Evolutionary conservation across 495 filamentous ascomycete genomes (phyloP).

Genomic region (Tetracladium marchalianum): DNA sequence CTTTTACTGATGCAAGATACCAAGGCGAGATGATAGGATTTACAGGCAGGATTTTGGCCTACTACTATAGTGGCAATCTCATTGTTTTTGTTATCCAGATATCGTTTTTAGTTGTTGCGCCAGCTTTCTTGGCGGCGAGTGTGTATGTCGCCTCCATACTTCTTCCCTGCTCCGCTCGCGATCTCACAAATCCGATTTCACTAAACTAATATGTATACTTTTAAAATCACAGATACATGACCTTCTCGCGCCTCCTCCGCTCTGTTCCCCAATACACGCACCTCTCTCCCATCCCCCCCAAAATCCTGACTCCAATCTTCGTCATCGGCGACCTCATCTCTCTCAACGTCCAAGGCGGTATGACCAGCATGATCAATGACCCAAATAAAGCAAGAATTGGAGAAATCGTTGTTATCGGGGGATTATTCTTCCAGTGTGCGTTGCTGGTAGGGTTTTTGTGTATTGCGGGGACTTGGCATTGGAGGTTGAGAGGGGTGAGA

Average conservation of each 20-base stretch:
- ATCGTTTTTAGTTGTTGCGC: constrained; percentile 38
- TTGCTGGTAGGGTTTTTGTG: constrained; percentile 38
- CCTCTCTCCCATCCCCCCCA: constrained; percentile 21
- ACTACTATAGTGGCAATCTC: constrained; percentile 25
- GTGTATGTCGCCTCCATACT: no score
- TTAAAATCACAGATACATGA: no score
- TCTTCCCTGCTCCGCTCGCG: no score
- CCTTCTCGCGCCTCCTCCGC: neutral
- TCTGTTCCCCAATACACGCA: constrained; percentile 26
- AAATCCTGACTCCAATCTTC: constrained; percentile 29
- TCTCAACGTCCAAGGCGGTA: constrained; percentile 27
- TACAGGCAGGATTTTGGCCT: constrained; percentile 8
- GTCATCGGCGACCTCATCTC: constrained; percentile 31
- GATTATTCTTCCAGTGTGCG: constrained; percentile 34
- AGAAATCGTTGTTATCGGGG: constrained; percentile 31
- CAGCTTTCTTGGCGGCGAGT: constrained; percentile 37
- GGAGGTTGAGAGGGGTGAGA: constrained; percentile 4
- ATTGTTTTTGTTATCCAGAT: constrained; percentile 39
- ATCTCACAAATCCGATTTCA: no score
- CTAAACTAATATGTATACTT: no score
- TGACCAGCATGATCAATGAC: constrained; percentile 26
- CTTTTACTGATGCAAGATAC: no score
- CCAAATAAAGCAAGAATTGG: constrained; percentile 21
- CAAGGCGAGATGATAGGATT: no score
- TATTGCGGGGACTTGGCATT: constrained; percentile 28